Evolutionary conservation across 225 moss, liverwort and hornwort genomes (phyloP).

Genomic region (Climacium dendroides): DNA sequence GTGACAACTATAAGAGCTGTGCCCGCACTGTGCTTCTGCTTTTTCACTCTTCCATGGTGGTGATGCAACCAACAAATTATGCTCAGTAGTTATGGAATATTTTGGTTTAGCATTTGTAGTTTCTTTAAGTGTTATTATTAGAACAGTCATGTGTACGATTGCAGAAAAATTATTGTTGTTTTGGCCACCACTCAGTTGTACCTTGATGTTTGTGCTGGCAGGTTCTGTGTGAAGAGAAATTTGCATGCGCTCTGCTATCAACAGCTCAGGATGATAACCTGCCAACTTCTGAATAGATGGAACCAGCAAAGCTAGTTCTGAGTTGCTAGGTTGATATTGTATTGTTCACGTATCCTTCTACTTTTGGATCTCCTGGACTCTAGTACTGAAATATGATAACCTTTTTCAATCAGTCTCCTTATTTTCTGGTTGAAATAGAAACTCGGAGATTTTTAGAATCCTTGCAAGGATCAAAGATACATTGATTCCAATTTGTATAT

Average conservation of each 20-base stretch:
- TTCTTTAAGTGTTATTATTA: neutral
- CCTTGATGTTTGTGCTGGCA: constrained; percentile 7
- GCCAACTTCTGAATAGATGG: neutral
- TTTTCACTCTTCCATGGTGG: neutral
- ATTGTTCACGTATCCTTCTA: neutral
- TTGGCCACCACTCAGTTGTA: neutral
- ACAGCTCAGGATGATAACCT: neutral
- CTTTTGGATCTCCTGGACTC: neutral
- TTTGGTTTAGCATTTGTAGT: neutral
- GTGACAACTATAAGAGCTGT: neutral
- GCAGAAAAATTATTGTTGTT: neutral
- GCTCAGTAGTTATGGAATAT: neutral
- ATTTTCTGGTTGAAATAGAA: neutral
- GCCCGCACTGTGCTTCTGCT: neutral
- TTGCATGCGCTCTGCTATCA: neutral
- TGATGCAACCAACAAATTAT: neutral
- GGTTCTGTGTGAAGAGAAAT: neutral
- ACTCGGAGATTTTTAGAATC: neutral
- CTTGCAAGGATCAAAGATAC: neutral
- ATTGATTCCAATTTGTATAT: neutral
- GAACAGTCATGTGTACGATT: neutral
- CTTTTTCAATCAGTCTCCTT: neutral
- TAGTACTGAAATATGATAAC: neutral
- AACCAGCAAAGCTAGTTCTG: neutral
- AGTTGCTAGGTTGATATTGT: neutral